Percentiles rank a stretch among this genome's conserved stretches.
These are phyloP conservation scores for Gnomoniopsis smithogilvyi DNA, from an alignment of 2,329 filamentous ascomycete species.

Conservation along the genomic window DNA sequence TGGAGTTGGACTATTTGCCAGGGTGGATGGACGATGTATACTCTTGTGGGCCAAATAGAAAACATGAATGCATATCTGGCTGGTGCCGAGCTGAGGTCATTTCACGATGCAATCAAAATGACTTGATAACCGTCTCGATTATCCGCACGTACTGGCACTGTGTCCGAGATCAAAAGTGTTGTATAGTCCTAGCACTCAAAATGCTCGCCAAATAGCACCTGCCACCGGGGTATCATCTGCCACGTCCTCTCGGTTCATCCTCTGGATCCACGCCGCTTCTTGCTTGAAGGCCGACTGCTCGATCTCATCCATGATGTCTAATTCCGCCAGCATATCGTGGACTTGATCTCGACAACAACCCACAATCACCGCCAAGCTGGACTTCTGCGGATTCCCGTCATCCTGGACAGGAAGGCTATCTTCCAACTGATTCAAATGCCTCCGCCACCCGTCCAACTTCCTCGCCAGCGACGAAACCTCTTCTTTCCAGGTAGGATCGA, in stretches of 20 bases:
- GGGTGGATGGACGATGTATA: no score
- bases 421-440: constrained; percentile 44
- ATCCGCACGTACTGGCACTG: not conserved
- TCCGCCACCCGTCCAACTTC: constrained; percentile 52
- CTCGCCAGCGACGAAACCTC: constrained; percentile 51
- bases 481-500: constrained; percentile 57
- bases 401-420: constrained; percentile 13
- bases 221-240: constrained; percentile 30
- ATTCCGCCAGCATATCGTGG: constrained; percentile 58
- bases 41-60: no score
- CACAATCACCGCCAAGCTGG: constrained; percentile 47
- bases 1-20: no score
- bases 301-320: constrained; percentile 59
- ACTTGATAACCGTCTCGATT: no score
- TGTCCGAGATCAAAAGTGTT: not conserved
- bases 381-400: constrained; percentile 24
- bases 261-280: constrained; percentile 58
- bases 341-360: constrained; percentile 46
- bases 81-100: no score
- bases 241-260: constrained; percentile 43
- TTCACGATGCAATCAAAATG: no score
- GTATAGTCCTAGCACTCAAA: constrained; percentile 20
- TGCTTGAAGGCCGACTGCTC: constrained; percentile 53
- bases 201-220: constrained; percentile 46
- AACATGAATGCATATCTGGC: no score